Conservation (phyloP, 1,284 basidiomycete species). For the Waitea zeae region DNA sequence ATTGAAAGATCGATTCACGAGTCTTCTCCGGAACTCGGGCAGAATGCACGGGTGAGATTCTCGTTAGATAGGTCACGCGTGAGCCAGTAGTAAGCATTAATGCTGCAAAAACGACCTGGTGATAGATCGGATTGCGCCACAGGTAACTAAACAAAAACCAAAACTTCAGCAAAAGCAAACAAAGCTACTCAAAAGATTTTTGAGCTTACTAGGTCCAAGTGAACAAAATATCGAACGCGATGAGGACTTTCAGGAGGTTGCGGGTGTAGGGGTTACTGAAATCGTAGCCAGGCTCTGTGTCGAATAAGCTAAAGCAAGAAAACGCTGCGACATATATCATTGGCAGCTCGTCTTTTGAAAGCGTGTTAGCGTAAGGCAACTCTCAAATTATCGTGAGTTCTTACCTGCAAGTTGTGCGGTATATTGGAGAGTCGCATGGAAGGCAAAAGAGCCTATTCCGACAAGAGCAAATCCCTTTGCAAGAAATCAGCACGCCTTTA, state of each 20-base stretch:
- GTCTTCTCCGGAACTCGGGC: constrained; percentile 23
- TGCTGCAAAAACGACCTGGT: constrained; percentile 41
- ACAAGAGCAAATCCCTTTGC: constrained; percentile 38
- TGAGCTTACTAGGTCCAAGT: constrained; percentile 51
- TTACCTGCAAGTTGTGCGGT: constrained; percentile 47
- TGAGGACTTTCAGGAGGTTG: constrained; percentile 15
- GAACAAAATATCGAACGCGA: constrained; percentile 35
- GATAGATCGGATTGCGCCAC: constrained; percentile 49
- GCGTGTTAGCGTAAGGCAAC: no score
- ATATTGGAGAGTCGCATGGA: constrained; percentile 54
- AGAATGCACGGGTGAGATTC: constrained; percentile 19
- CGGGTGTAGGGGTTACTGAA: constrained; percentile 18
- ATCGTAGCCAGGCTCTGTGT: constrained; percentile 32
- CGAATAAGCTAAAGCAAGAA: constrained; percentile 35
- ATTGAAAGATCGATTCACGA: constrained; percentile 19
- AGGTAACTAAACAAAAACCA: constrained; percentile 31
- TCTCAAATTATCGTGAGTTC: no score
- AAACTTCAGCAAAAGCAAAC: no score
- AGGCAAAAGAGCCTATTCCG: constrained; percentile 46
- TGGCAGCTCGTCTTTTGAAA: constrained; percentile 56
- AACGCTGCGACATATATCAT: constrained; percentile 49
- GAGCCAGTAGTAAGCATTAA: constrained; percentile 26
- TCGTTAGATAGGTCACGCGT: constrained; percentile 32
- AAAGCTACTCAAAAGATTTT: no score
- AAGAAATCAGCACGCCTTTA: neutral